These are phyloP conservation scores for Nakazawaea pomicola DNA, from an alignment of 805 yeast genomes.

Conservation along the genomic window DNA sequence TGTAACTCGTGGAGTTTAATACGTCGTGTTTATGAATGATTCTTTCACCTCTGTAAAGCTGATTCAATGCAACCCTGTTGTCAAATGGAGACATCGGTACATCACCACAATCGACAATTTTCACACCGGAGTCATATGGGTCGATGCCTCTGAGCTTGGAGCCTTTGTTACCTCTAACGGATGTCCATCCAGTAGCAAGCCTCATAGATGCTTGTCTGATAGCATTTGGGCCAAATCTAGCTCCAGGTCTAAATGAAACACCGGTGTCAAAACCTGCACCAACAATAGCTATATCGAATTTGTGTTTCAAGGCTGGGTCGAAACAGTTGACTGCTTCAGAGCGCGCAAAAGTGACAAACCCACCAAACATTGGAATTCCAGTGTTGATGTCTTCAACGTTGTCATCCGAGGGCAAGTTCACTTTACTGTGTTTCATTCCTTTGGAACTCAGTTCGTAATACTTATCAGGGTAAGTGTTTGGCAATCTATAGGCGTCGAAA, in stretches of 20 bases:
- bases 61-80: slow-evolving; percentile 50
- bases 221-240: slow-evolving; percentile 55
- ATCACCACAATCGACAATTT: slow-evolving; percentile 55
- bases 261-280: slow-evolving; percentile 61
- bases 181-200: slow-evolving; percentile 35
- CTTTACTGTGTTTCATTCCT: slow-evolving; percentile 17
- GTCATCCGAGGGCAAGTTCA: slow-evolving; percentile 29
- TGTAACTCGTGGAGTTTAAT: slow-evolving; percentile 18
- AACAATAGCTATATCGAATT: slow-evolving; percentile 46
- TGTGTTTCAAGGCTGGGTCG: slow-evolving; percentile 22
- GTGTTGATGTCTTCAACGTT: slow-evolving; percentile 27
- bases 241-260: slow-evolving; percentile 51
- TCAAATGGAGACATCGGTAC: slow-evolving; percentile 60
- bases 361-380: slow-evolving; percentile 32
- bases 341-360: slow-evolving; percentile 45
- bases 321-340: slow-evolving; percentile 41
- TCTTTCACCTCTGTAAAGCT: slow-evolving; percentile 47
- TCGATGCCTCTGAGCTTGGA: slow-evolving; percentile 31
- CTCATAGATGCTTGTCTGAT: slow-evolving; percentile 43
- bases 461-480: slow-evolving; percentile 6
- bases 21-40: slow-evolving; percentile 37
- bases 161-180: slow-evolving; percentile 32
- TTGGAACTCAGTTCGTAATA: slow-evolving; percentile 17
- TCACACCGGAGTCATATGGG: slow-evolving; percentile 37
- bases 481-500: slow-evolving; percentile 3